These are phyloP conservation scores for Monosporascus sp. DNA, from an alignment of 2,329 filamentous ascomycete species.

Conservation along the genomic window DNA sequence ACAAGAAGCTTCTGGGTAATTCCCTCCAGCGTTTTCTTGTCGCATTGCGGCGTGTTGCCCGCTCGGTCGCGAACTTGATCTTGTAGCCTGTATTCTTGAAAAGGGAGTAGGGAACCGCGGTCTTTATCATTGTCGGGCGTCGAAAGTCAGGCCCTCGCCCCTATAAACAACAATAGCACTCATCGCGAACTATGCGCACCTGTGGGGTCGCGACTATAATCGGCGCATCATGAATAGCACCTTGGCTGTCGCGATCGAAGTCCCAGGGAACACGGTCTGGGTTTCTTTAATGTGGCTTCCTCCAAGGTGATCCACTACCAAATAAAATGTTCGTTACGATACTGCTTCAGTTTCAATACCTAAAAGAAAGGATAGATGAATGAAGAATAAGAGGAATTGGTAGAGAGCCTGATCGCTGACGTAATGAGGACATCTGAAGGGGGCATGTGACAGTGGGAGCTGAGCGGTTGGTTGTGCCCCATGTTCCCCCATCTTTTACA, in stretches of 20 bases:
- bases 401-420: no score
- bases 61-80: slow-evolving; percentile 45
- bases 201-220: slow-evolving; percentile 51
- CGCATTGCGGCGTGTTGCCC: slow-evolving; percentile 42
- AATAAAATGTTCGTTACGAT: background rate
- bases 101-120: slow-evolving; percentile 41
- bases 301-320: background rate
- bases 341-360: no score
- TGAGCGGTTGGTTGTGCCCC: no score
- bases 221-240: slow-evolving; percentile 46
- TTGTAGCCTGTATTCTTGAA: slow-evolving; percentile 44
- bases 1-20: slow-evolving; percentile 45
- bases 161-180: no score
- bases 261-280: slow-evolving; percentile 15
- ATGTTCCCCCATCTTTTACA: no score
- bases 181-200: slow-evolving; percentile 26
- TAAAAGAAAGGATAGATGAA: no score
- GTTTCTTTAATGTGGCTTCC: slow-evolving; percentile 20
- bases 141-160: background rate
- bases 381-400: no score
- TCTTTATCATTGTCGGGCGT: slow-evolving; percentile 32
- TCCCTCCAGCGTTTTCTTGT: slow-evolving; percentile 43
- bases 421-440: no score
- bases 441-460: no score
- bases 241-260: slow-evolving; percentile 23